Conservation (phyloP, 768 basidiomycete species). For the Phlegmacium glaucopus region DNA sequence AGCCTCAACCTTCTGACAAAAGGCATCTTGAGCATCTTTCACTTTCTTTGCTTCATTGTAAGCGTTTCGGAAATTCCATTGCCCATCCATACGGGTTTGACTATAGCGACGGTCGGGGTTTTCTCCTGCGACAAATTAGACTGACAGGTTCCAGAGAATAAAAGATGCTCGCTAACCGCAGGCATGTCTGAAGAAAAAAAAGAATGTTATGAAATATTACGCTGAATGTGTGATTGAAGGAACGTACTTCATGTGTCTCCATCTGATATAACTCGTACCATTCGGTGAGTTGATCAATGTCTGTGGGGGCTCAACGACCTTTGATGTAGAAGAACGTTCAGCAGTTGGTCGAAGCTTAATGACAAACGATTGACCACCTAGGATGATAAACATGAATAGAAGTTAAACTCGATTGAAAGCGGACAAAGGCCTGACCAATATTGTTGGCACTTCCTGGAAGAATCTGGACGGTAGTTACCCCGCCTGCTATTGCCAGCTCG, state of each 20-base stretch:
- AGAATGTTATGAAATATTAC: neutral
- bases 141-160: neutral
- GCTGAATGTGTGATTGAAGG: neutral
- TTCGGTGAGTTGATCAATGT: constrained; percentile 38
- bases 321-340: constrained; percentile 64
- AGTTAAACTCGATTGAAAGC: neutral
- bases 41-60: constrained; percentile 68
- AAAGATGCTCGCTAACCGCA: constrained; percentile 38
- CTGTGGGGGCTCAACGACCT: constrained; percentile 74
- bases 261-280: constrained; percentile 36
- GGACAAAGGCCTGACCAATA: constrained; percentile 40
- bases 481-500: constrained; percentile 58
- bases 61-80: constrained; percentile 68
- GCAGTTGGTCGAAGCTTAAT: constrained; percentile 72
- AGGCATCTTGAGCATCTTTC: constrained; percentile 65
- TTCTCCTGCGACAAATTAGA: constrained; percentile 38
- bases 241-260: constrained; percentile 76
- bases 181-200: constrained; percentile 48
- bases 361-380: constrained; percentile 75
- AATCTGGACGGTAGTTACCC: constrained; percentile 71
- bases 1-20: constrained; percentile 48
- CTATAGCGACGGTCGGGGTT: constrained; percentile 49
- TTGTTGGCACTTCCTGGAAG: constrained; percentile 67
- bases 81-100: constrained; percentile 56
- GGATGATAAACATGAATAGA: neutral